These are phyloP conservation scores for Ceratobasidium sp. DNA, from an alignment of 1,284 basidiomycete genomes.

Conservation along the genomic window DNA sequence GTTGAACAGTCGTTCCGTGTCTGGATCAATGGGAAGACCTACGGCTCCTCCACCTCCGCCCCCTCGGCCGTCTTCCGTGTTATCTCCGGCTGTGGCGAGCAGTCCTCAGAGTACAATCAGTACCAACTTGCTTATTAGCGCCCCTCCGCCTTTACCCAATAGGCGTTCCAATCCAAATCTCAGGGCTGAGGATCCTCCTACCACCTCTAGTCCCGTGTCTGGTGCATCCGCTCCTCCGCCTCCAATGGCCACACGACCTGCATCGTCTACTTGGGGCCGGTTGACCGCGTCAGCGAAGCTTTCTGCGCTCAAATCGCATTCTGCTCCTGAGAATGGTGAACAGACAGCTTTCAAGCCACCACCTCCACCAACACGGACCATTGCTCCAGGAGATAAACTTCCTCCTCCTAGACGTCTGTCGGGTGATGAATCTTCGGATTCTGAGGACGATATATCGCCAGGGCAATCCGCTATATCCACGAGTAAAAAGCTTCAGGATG, in stretches of 20 bases:
- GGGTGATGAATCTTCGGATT: constrained; percentile 52
- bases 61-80: constrained; percentile 17
- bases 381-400: constrained; percentile 69
- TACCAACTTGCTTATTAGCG: constrained; percentile 8
- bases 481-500: constrained; percentile 54
- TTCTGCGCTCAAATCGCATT: background rate
- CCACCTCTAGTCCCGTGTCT: background rate
- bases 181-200: constrained; percentile 5
- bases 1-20: constrained; percentile 22
- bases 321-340: background rate
- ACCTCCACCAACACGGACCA: constrained; percentile 74
- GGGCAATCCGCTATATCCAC: constrained; percentile 48
- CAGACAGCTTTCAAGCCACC: constrained; percentile 46
- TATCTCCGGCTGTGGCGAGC: constrained; percentile 9
- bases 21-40: constrained; percentile 8
- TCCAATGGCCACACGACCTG: constrained; percentile 9
- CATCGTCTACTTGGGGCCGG: constrained; percentile 14
- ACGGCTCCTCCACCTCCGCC: constrained; percentile 14
- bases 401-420: constrained; percentile 65
- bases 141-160: constrained; percentile 31
- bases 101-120: constrained; percentile 9
- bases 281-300: constrained; percentile 12
- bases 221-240: constrained; percentile 30
- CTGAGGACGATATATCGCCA: constrained; percentile 22
- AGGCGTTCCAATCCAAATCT: constrained; percentile 34